These are phyloP conservation scores for Suillus hirtellus DNA, from an alignment of 768 basidiomycete species.

Conservation along the genomic window DNA sequence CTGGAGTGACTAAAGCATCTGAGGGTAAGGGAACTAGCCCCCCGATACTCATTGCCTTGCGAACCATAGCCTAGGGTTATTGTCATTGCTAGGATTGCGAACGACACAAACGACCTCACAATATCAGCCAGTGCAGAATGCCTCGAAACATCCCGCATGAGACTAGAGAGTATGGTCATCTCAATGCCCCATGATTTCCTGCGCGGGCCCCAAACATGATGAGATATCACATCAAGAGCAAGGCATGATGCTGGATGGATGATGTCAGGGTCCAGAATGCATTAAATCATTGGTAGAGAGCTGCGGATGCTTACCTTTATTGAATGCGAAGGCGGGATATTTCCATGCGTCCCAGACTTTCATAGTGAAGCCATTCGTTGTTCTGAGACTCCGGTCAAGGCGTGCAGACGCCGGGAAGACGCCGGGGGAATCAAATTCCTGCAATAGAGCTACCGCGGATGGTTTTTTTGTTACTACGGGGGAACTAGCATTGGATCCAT, in stretches of 20 bases:
- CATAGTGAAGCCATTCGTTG: conserved; percentile 52
- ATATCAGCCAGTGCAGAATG: conserved; percentile 86
- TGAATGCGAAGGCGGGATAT: conserved; percentile 61
- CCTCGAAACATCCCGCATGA: conserved; percentile 81
- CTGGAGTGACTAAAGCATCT: conserved; percentile 92
- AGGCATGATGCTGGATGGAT: conserved; percentile 32
- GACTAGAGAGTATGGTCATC: conserved; percentile 85
- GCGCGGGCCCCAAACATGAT: conserved; percentile 85
- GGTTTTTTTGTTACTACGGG: conserved; percentile 20
- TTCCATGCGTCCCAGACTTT: conserved; percentile 73
- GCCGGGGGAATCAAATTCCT: conserved; percentile 67
- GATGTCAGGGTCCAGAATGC: not conserved
- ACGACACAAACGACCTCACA: conserved; percentile 41
- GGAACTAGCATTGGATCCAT: conserved; percentile 15
- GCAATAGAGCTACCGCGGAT: conserved; percentile 25
- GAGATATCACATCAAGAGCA: conserved; percentile 69
- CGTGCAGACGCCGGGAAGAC: conserved; percentile 73
- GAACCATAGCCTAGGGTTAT: conserved; percentile 43
- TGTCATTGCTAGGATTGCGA: conserved; percentile 9
- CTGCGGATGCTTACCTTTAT: conserved; percentile 52
- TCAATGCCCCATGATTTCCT: conserved; percentile 92
- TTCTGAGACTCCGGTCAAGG: conserved; percentile 66
- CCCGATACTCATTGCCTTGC: conserved; percentile 72
- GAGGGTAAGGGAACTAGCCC: conserved; percentile 85
- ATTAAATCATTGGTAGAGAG: too few species aligned